Evolutionary conservation across 2,329 filamentous ascomycete genomes (phyloP).

Genomic region (Cordyceps fumosorosea): DNA sequence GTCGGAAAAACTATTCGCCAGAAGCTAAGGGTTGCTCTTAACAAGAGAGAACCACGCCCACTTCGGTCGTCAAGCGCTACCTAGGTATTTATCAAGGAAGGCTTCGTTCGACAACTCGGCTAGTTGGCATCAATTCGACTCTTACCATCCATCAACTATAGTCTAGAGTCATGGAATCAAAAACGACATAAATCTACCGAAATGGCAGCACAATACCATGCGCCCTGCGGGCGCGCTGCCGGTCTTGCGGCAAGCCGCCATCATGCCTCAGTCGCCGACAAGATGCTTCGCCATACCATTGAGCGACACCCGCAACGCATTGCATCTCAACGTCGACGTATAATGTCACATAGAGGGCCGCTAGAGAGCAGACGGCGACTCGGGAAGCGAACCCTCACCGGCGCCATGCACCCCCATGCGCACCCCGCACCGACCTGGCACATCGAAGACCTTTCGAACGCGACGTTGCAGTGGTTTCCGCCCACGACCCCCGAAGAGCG

Average conservation of each 20-base stretch:
- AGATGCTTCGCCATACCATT: conserved; percentile 26
- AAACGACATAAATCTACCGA: not conserved
- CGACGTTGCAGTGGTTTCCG: conserved; percentile 47
- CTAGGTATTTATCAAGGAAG: not conserved
- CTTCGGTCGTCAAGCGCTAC: no score
- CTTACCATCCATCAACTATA: not conserved
- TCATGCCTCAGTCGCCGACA: conserved; percentile 27
- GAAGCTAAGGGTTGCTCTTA: no score
- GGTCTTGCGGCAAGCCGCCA: conserved; percentile 18
- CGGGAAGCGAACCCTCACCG: conserved; percentile 49
- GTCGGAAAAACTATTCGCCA: conserved; percentile 1
- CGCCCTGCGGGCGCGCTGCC: conserved; percentile 21
- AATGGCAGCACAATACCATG: conserved; percentile 26
- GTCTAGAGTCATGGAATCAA: not conserved
- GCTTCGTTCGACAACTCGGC: not conserved
- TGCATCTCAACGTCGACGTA: conserved; percentile 20
- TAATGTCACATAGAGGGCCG: conserved; percentile 44
- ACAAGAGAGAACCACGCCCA: no score
- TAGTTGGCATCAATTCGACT: not conserved
- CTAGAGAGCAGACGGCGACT: conserved; percentile 48
- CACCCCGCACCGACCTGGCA: conserved; percentile 39
- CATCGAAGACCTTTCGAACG: conserved; percentile 36
- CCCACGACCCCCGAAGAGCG: conserved; percentile 31
- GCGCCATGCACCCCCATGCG: conserved; percentile 35
- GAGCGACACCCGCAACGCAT: conserved; percentile 23